Conservation (phyloP, 2,329 filamentous ascomycete genomes). For the Sporothrix schenckii region DNA sequence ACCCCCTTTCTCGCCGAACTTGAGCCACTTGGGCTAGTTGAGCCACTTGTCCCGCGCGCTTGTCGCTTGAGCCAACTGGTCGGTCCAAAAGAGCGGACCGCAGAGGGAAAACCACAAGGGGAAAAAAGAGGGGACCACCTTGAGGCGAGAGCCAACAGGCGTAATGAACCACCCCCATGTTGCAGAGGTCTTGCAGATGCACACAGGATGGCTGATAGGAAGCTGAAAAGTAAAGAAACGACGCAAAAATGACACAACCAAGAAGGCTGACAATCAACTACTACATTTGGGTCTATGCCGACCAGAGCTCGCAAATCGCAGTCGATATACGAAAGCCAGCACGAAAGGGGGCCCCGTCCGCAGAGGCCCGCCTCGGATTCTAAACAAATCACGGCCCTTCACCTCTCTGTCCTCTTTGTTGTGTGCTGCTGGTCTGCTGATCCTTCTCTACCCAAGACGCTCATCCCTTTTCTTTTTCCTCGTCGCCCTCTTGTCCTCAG, state of each 20-base stretch:
- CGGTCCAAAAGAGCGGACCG: neutral
- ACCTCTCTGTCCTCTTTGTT: conserved; percentile 10
- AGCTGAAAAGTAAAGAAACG: conserved; percentile 1
- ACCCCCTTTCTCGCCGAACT: conserved; percentile 20
- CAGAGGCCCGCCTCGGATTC: conserved; percentile 4
- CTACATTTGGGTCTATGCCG: neutral
- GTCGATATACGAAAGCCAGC: neutral
- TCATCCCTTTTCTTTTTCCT: conserved; percentile 9
- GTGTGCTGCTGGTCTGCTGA: neutral
- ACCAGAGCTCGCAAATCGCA: conserved; percentile 1
- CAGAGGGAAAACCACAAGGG: neutral
- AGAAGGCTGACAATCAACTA: neutral
- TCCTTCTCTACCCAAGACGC: conserved; percentile 3
- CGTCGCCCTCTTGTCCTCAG: neutral
- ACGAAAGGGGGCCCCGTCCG: conserved; percentile 5
- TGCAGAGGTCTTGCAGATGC: conserved; percentile 14
- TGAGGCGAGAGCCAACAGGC: conserved; percentile 17
- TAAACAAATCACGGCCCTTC: conserved; percentile 3
- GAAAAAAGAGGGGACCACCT: conserved; percentile 1
- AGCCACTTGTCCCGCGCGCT: conserved; percentile 29
- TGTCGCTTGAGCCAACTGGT: conserved; percentile 27
- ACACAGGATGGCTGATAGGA: neutral
- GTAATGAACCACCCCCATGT: conserved; percentile 13
- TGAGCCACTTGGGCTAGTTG: neutral
- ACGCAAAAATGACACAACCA: conserved; percentile 23